Evolutionary conservation across 108 stramenopile species (phyloP).

Genomic region (Cylindrotheca fusiformis): DNA sequence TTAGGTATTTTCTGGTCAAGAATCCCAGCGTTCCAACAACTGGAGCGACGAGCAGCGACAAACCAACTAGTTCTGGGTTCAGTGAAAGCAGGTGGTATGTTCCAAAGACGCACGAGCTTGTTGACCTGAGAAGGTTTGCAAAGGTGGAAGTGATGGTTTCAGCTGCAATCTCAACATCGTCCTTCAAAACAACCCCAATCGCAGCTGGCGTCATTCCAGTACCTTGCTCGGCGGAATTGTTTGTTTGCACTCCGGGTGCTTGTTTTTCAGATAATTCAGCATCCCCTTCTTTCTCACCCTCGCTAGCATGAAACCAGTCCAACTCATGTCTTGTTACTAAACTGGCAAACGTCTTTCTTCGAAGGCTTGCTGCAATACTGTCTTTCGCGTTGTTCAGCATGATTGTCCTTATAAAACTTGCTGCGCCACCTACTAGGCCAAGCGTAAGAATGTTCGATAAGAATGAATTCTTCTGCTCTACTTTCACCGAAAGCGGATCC

Average conservation of each 20-base stretch:
- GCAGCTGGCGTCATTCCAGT: slow-evolving; percentile 61
- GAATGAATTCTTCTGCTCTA: slow-evolving; percentile 4
- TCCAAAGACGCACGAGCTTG: slow-evolving; percentile 65
- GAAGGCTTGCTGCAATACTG: slow-evolving; percentile 65
- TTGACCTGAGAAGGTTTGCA: slow-evolving; percentile 69
- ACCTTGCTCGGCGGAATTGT: not conserved
- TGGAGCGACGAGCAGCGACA: slow-evolving; percentile 68
- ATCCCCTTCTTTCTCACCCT: slow-evolving; percentile 6
- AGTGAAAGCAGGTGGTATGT: slow-evolving; percentile 77
- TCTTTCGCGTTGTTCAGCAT: slow-evolving; percentile 71
- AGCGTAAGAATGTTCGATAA: slow-evolving; percentile 28
- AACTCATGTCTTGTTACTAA: slow-evolving; percentile 55
- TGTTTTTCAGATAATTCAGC: slow-evolving; percentile 11
- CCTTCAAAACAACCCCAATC: slow-evolving; percentile 65
- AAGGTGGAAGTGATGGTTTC: slow-evolving; percentile 64
- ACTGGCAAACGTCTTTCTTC: slow-evolving; percentile 48
- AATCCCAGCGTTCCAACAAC: slow-evolving; percentile 69
- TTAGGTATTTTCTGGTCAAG: slow-evolving; percentile 65
- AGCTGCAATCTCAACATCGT: slow-evolving; percentile 66
- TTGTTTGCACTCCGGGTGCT: slow-evolving; percentile 5
- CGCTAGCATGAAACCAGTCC: slow-evolving; percentile 74
- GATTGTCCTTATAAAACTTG: slow-evolving; percentile 73
- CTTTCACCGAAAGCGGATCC: slow-evolving; percentile 42
- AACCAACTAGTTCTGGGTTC: slow-evolving; percentile 71
- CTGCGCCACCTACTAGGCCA: slow-evolving; percentile 72